phyloP scores from a whole-genome alignment of 2,329 filamentous ascomycete genomes.

The Hypoxylon sp. region DNA sequence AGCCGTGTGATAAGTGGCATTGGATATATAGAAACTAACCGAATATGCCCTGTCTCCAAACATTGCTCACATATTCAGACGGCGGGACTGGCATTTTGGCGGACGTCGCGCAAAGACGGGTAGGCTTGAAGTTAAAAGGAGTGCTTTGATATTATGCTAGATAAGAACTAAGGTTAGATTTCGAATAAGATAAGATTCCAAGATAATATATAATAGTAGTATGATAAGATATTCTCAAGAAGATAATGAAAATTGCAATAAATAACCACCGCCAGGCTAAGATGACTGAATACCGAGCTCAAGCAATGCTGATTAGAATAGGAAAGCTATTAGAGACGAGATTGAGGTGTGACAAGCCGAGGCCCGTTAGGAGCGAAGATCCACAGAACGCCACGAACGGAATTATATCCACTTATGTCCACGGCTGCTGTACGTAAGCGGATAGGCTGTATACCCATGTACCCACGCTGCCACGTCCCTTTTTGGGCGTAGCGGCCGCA shows the following conservation, averaged over 20 bases:
- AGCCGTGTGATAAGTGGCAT: conserved; percentile 18
- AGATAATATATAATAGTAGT: neutral
- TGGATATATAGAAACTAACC: conserved; percentile 64
- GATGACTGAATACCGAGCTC: neutral
- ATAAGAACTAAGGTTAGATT: neutral
- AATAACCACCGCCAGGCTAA: neutral
- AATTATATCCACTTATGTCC: conserved; percentile 12
- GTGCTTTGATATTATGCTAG: neutral
- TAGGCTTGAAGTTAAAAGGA: neutral
- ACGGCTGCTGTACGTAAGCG: neutral
- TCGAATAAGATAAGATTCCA: neutral
- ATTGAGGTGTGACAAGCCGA: conserved; percentile 20
- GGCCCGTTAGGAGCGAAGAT: conserved; percentile 19
- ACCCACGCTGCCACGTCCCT: neutral
- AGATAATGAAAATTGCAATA: neutral
- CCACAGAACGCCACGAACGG: conserved; percentile 16
- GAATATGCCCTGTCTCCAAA: conserved; percentile 92
- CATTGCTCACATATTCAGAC: conserved; percentile 82
- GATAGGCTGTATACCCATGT: neutral
- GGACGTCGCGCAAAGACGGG: conserved; percentile 16
- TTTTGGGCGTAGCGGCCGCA: conserved; percentile 20
- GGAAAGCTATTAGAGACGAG: neutral
- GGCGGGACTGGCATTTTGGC: conserved; percentile 77
- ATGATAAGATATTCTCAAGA: neutral
- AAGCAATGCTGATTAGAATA: conserved; percentile 5